phyloP scores from a whole-genome alignment of 805 yeast species.

The Kluyveromyces lactis region DNA sequence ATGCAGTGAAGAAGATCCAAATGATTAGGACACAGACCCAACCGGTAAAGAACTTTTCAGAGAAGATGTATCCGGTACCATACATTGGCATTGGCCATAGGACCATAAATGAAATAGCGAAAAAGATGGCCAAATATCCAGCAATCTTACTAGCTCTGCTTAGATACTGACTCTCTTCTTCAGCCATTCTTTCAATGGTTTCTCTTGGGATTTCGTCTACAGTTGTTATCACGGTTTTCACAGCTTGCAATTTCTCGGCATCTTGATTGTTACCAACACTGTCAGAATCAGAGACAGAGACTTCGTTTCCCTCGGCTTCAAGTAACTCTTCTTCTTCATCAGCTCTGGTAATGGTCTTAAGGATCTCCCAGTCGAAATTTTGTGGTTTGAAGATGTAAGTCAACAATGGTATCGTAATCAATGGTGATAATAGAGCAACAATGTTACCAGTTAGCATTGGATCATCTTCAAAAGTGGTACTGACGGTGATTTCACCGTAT shows the following conservation, averaged over 20 bases:
- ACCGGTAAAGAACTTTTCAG: slow-evolving; percentile 73
- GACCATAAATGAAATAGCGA: slow-evolving; percentile 57
- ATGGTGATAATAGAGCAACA: slow-evolving; percentile 70
- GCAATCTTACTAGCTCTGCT: slow-evolving; percentile 54
- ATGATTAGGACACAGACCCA: slow-evolving; percentile 79
- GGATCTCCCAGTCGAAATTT: slow-evolving; percentile 61
- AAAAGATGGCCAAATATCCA: slow-evolving; percentile 46
- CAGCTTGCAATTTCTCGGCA: slow-evolving; percentile 20
- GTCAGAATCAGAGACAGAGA: slow-evolving; percentile 8
- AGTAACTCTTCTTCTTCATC: slow-evolving; percentile 63
- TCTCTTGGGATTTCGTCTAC: slow-evolving; percentile 22
- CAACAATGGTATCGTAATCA: slow-evolving; percentile 55
- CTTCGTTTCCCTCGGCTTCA: slow-evolving; percentile 32
- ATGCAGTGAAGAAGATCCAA: slow-evolving; percentile 67
- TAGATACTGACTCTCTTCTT: slow-evolving; percentile 46
- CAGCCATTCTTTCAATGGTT: slow-evolving; percentile 20
- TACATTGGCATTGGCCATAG: slow-evolving; percentile 96
- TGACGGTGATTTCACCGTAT: slow-evolving; percentile 37
- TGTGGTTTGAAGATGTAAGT: slow-evolving; percentile 60
- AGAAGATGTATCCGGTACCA: slow-evolving; percentile 69
- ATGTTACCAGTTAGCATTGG: slow-evolving; percentile 89
- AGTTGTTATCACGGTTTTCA: slow-evolving; percentile 26
- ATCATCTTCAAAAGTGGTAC: slow-evolving; percentile 67
- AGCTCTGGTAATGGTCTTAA: slow-evolving; percentile 54
- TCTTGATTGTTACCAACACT: slow-evolving; percentile 6